phyloP scores from a whole-genome alignment of 768 basidiomycete genomes.

The Collybia mongolica region DNA sequence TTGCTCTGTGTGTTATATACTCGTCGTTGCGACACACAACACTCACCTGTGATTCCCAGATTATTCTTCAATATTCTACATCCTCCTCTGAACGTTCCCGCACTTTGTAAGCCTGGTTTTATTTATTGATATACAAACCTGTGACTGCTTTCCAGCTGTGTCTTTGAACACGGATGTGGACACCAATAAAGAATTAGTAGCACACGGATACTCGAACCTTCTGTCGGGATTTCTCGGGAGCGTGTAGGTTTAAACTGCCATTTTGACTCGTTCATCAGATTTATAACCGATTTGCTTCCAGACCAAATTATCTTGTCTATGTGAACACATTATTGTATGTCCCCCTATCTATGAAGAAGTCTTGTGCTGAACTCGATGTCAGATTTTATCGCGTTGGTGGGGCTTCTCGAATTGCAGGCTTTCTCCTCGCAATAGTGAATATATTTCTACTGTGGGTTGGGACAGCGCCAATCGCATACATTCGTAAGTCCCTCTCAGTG shows the following conservation, averaged over 20 bases:
- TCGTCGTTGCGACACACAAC: neutral
- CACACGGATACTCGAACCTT: conserved; percentile 90
- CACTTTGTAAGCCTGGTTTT: conserved; percentile 55
- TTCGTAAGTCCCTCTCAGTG: conserved; percentile 57
- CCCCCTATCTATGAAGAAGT: neutral
- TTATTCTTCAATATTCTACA: conserved; percentile 85
- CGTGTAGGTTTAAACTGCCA: conserved; percentile 49
- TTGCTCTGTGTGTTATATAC: conserved; percentile 71
- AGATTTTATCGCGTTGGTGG: conserved; percentile 95
- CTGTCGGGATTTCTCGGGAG: conserved; percentile 78
- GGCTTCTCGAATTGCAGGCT: conserved; percentile 76
- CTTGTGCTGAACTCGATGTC: neutral
- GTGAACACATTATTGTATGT: conserved; percentile 78
- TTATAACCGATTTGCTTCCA: conserved; percentile 23
- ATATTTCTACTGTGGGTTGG: conserved; percentile 74
- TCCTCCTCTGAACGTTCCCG: conserved; percentile 87
- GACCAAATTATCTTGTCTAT: conserved; percentile 86
- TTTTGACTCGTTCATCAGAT: neutral
- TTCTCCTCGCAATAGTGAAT: conserved; percentile 80
- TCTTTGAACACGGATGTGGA: conserved; percentile 87
- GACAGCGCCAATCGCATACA: conserved; percentile 86
- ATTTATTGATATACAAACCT: neutral
- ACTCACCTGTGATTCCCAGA: conserved; percentile 29
- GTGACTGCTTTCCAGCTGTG: conserved; percentile 52
- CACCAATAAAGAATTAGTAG: conserved; percentile 90